Evolutionary conservation across 192 early-diverging fungal genomes (phyloP), one percentile per base, ranked within the genome.

Genomic region (Rhizophagus clarus): DNA sequence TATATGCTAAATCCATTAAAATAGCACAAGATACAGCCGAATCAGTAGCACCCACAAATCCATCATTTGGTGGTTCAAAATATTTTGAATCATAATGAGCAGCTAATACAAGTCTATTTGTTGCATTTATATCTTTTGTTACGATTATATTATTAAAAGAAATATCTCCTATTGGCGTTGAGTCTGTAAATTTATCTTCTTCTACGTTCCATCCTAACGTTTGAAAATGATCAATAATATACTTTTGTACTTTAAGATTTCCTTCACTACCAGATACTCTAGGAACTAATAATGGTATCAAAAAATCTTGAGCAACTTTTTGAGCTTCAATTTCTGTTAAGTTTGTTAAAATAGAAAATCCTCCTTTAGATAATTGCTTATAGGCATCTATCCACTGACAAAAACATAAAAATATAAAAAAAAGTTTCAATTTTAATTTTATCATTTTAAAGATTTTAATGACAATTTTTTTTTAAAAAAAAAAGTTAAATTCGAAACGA

Each of bases 81-180:
- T 93, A 92, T 79, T 97, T 97, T 63, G 94, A 95, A 83, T 99
- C 97, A 80, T 91, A 99, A 83, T 99, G 97, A 3, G 96, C 97
- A 0, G 95, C 94, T 64, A 99, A 85, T 29, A 97, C 93, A 14
- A 99, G 86, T 10, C 94, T 87, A 78, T 85, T 88, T 51, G 83
- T 79, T 1, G 94, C 93, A 15, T 88, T 75, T 8, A 92, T 92
- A 83, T 97, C 90, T 78, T 96, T 93, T 31, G 97, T 99, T 40
- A 92, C 94, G 76, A 99, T 93, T 68, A 97, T 90, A 85, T 99
- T 99, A 67, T 88, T 89, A 83, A 99, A 96, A 1, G 81, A 74
- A 72, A 90, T 93, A 37, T 80, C 29, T 8, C 97, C 97, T 64
- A 88, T 79, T 15, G 97, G 97, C 7, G 97, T 99, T 15, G 79